Conservation (phyloP, 305 asterid species). For the Rubia peregrina region DNA sequence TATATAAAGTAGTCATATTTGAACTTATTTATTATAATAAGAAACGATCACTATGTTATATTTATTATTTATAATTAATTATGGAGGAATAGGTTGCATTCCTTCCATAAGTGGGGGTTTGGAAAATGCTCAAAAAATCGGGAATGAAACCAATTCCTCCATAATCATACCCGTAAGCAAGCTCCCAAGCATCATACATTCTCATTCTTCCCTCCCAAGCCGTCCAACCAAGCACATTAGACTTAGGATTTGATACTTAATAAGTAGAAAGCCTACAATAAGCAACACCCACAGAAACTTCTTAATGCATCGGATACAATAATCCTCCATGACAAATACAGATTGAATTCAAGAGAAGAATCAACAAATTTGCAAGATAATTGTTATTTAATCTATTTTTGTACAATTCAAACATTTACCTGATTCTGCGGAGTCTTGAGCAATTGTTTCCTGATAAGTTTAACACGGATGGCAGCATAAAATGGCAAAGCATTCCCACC, state of each 20-base stretch:
- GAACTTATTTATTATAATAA: no score
- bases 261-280: background rate
- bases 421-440: slow-evolving; percentile 44
- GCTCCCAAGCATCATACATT: background rate
- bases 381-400: background rate
- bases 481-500: slow-evolving; percentile 95
- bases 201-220: slow-evolving; percentile 1
- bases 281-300: background rate
- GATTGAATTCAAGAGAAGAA: background rate
- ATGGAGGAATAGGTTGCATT: background rate
- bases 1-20: no score
- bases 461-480: slow-evolving; percentile 85
- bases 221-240: background rate
- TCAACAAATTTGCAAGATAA: background rate
- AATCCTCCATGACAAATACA: background rate
- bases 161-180: no score
- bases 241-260: background rate
- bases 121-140: background rate
- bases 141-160: background rate
- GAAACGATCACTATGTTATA: no score
- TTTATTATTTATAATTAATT: no score
- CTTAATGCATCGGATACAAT: background rate
- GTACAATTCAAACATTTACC: slow-evolving; percentile 29
- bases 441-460: slow-evolving; percentile 65
- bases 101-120: background rate